Conservation (phyloP, 345 rosid species). For the Trapa incisa region DNA sequence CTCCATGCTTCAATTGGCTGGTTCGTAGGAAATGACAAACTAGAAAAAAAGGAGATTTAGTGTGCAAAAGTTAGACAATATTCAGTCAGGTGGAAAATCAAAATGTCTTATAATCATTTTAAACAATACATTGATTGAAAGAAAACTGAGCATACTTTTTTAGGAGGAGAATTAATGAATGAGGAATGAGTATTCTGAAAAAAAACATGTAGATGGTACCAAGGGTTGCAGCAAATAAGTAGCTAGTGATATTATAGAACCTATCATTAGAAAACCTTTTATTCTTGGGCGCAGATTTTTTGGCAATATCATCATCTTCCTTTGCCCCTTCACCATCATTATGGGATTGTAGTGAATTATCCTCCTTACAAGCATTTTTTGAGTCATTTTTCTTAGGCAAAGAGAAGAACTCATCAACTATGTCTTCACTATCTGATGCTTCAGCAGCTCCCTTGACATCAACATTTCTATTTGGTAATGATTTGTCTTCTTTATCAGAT, state of each 20-base stretch:
- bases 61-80: neutral
- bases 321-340: neutral
- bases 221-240: neutral
- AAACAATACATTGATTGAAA: neutral
- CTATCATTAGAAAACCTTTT: neutral
- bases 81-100: neutral
- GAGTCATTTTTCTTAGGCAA: conserved; percentile 6
- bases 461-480: conserved; percentile 8
- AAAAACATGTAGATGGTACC: neutral
- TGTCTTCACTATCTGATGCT: conserved; percentile 19
- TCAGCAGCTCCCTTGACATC: conserved; percentile 8
- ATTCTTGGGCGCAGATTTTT: neutral
- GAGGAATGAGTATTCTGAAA: neutral
- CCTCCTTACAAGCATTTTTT: conserved; percentile 1
- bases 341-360: neutral
- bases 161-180: neutral
- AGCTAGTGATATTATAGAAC: neutral
- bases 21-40: too few species aligned
- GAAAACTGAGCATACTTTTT: neutral
- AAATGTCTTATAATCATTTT: neutral
- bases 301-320: neutral
- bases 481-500: conserved; percentile 30
- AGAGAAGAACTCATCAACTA: conserved; percentile 14
- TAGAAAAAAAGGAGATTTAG: too few species aligned
- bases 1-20: neutral